Conservation (phyloP, 2,329 filamentous ascomycete species). For the Biscogniauxia sp. region DNA sequence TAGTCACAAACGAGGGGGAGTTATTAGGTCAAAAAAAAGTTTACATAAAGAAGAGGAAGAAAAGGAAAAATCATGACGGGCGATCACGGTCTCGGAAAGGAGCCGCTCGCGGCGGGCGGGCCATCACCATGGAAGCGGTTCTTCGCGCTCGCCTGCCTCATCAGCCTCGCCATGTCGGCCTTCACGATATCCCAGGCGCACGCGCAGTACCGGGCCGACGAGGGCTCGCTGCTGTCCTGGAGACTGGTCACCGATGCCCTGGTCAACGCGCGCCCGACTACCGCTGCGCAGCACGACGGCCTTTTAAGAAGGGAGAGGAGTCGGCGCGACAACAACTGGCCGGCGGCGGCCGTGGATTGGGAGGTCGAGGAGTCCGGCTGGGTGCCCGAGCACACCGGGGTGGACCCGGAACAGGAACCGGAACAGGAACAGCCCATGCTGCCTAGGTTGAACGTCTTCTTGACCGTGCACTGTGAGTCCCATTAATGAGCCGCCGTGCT, state of each 20-base stretch:
- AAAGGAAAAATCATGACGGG: not conserved
- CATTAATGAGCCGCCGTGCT: no score
- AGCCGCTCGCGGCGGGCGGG: no score
- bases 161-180: not conserved
- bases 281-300: not conserved
- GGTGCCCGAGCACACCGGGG: no score
- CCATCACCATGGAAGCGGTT: not conserved
- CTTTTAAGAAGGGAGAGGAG: not conserved
- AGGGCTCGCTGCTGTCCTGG: not conserved
- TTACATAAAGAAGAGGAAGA: not conserved
- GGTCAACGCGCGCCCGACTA: not conserved
- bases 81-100: not conserved
- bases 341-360: conserved; percentile 10
- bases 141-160: not conserved
- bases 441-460: no score
- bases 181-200: not conserved
- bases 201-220: not conserved
- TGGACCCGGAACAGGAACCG: conserved; percentile 15
- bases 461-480: no score
- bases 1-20: no score
- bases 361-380: conserved; percentile 9
- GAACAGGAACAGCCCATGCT: not conserved
- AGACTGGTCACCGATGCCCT: not conserved
- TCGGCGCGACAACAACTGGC: not conserved
- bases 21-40: no score